phyloP scores from a whole-genome alignment of 805 yeast species.

The Wickerhamiella lipophila region DNA sequence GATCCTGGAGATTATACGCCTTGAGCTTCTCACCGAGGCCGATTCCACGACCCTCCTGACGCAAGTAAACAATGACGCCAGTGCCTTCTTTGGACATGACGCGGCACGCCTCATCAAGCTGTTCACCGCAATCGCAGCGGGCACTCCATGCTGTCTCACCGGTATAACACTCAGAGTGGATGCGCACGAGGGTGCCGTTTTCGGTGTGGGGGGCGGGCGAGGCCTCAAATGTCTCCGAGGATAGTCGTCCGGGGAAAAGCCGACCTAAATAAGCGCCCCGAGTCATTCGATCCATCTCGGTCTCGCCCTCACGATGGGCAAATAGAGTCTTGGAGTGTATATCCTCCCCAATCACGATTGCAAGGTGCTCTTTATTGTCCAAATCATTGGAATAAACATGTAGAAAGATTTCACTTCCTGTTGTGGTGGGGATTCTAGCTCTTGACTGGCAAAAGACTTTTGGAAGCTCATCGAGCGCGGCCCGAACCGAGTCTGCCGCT shows the following conservation, averaged over 20 bases:
- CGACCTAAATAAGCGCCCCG: conserved; percentile 94
- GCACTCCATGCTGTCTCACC: conserved; percentile 99
- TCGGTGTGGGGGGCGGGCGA: conserved; percentile 2
- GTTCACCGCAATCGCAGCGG: conserved; percentile 98
- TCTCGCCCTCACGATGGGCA: conserved; percentile 48
- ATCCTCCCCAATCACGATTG: conserved; percentile 91
- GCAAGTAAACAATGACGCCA: conserved; percentile 87
- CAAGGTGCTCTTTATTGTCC: conserved; percentile 89
- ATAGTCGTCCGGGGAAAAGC: conserved; percentile 66
- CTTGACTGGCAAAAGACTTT: conserved; percentile 77
- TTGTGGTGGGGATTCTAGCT: conserved; percentile 92
- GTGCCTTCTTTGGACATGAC: conserved; percentile 76
- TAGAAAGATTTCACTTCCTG: conserved; percentile 85
- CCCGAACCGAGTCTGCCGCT: conserved; percentile 2
- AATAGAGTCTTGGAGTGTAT: conserved; percentile 68
- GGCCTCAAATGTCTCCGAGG: neutral
- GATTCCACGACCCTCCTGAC: conserved; percentile 98
- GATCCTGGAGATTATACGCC: conserved; percentile 91
- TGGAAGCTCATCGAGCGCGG: conserved; percentile 38
- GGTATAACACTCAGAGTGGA: conserved; percentile 95
- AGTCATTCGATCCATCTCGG: conserved; percentile 93
- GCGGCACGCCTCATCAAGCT: conserved; percentile 94
- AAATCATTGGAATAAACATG: conserved; percentile 78
- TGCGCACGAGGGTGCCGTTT: conserved; percentile 49
- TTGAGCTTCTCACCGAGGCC: conserved; percentile 96